Evolutionary conservation across 345 rosid species (phyloP).

Genomic region (Salix suchowensis): DNA sequence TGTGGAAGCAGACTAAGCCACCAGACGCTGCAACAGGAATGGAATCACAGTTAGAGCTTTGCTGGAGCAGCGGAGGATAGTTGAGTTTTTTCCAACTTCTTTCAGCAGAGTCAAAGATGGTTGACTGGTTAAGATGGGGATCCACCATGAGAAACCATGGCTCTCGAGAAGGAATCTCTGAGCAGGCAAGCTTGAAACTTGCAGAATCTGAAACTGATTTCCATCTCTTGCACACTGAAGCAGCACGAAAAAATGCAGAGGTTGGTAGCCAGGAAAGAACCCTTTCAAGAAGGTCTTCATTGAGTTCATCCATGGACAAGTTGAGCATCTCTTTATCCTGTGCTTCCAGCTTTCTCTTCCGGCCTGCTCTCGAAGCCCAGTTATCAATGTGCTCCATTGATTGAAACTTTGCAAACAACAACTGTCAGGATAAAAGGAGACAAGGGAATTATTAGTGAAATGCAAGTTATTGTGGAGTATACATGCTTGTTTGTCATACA

Average conservation of each 20-base stretch:
- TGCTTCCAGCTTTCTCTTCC: constrained; percentile 55
- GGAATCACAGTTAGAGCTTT: constrained; percentile 22
- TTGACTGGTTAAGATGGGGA: constrained; percentile 32
- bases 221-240: constrained; percentile 90
- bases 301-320: constrained; percentile 62
- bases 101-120: constrained; percentile 62
- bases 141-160: constrained; percentile 86
- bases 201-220: constrained; percentile 50
- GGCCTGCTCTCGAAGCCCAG: constrained; percentile 21
- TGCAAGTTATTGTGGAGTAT: neutral
- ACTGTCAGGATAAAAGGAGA: constrained; percentile 14
- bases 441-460: neutral
- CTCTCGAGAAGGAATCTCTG: constrained; percentile 56
- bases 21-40: constrained; percentile 78
- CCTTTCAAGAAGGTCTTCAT: constrained; percentile 73
- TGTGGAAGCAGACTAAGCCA: constrained; percentile 65
- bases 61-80: constrained; percentile 22
- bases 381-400: constrained; percentile 29
- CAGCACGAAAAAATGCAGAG: constrained; percentile 53
- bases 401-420: neutral
- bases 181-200: constrained; percentile 80
- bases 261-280: constrained; percentile 86
- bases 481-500: neutral
- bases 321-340: constrained; percentile 18
- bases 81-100: constrained; percentile 59